Evolutionary conservation across 495 filamentous ascomycete species (phyloP).

Genomic region (Aspergillus ostianus): DNA sequence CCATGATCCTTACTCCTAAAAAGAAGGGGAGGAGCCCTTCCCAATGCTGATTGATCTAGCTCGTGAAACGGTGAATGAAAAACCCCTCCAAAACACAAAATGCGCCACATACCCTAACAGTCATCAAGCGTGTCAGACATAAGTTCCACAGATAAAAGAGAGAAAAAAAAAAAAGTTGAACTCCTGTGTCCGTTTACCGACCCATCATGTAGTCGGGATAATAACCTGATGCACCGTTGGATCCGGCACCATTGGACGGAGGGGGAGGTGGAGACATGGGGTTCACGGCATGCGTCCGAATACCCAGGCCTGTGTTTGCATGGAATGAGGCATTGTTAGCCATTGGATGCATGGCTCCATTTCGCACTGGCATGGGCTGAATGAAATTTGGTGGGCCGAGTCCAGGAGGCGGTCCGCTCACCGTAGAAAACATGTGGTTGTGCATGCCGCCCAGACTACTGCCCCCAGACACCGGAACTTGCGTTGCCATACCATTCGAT

Average conservation of each 20-base stretch:
- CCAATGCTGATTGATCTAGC: constrained; percentile 49
- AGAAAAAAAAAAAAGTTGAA: not conserved
- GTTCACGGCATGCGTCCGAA: constrained; percentile 41
- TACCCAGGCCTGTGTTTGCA: constrained; percentile 44
- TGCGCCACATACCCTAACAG: constrained; percentile 48
- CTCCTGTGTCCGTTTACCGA: constrained; percentile 35
- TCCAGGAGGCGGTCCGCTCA: constrained; percentile 73
- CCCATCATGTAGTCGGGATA: constrained; percentile 64
- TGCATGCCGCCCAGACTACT: constrained; percentile 57
- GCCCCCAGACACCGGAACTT: constrained; percentile 44
- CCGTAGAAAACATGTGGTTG: constrained; percentile 63
- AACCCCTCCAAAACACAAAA: constrained; percentile 27
- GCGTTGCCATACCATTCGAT: constrained; percentile 48
- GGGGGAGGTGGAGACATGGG: constrained; percentile 43
- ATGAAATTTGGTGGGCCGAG: constrained; percentile 69
- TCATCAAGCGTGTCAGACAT: constrained; percentile 52
- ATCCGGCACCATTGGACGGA: constrained; percentile 33
- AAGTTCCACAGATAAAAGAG: constrained; percentile 26
- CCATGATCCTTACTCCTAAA: constrained; percentile 43
- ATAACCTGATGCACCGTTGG: constrained; percentile 38
- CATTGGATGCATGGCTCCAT: constrained; percentile 32
- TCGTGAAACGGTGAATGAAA: constrained; percentile 33
- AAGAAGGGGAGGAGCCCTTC: constrained; percentile 39
- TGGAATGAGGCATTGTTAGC: constrained; percentile 40
- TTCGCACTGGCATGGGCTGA: constrained; percentile 37